Evolutionary conservation across 2,329 filamentous ascomycete genomes (phyloP).

Genomic region (Aspergillus piperis): DNA sequence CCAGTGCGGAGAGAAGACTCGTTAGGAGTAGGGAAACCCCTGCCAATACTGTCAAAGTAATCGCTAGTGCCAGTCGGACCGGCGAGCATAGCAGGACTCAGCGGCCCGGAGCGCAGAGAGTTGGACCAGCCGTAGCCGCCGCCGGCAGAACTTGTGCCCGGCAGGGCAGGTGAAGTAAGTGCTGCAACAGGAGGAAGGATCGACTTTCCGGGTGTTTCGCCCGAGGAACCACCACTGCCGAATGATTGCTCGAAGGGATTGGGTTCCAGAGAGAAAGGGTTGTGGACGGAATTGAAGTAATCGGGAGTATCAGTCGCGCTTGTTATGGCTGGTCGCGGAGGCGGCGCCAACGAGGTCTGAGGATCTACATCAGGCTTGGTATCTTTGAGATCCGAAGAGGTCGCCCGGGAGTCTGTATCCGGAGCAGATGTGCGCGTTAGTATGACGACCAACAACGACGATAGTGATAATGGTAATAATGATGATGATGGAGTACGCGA

Average conservation of each 20-base stretch:
- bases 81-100: conserved; percentile 96
- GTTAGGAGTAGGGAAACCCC: conserved; percentile 91
- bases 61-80: conserved; percentile 73
- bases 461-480: no score
- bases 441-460: conserved; percentile 9
- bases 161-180: conserved; percentile 84
- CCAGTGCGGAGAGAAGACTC: conserved; percentile 91
- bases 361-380: conserved; percentile 54
- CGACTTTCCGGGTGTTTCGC: conserved; percentile 78
- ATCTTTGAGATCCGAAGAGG: conserved; percentile 38
- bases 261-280: conserved; percentile 67
- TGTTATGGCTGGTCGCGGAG: conserved; percentile 61
- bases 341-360: conserved; percentile 68
- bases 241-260: conserved; percentile 99
- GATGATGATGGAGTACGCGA: conserved; percentile 1
- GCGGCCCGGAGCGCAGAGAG: conserved; percentile 84
- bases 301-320: conserved; percentile 62
- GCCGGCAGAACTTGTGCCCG: conserved; percentile 71
- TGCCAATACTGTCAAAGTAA: conserved; percentile 84
- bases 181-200: conserved; percentile 87
- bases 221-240: conserved; percentile 49
- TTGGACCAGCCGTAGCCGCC: conserved; percentile 76
- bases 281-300: conserved; percentile 66
- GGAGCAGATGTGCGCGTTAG: conserved; percentile 24
- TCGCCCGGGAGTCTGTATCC: conserved; percentile 32